Percentiles rank a stretch among this genome's conserved stretches.
phyloP scores from a whole-genome alignment of 1,284 basidiomycete genomes.

The Melanopsichium pennsylvanicum region DNA sequence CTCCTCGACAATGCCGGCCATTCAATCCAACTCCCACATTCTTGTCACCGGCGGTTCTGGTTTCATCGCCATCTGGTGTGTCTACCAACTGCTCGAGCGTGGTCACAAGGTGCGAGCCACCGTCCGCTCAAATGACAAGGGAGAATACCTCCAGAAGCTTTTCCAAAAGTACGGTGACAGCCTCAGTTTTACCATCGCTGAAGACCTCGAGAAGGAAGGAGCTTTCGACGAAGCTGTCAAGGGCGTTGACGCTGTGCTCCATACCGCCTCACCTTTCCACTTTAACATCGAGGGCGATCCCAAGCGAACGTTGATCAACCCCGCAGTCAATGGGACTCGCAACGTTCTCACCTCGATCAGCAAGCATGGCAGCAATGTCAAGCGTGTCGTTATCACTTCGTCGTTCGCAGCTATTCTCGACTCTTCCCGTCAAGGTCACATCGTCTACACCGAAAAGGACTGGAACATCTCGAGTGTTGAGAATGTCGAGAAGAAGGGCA shows the following conservation, averaged over 20 bases:
- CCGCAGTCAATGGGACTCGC: conserved; percentile 74
- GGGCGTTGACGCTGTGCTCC: conserved; percentile 73
- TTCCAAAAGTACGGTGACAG: conserved; percentile 70
- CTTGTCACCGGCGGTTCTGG: conserved; percentile 68
- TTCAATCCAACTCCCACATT: conserved; percentile 67
- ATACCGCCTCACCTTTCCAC: conserved; percentile 72
- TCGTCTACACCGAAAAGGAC: conserved; percentile 68
- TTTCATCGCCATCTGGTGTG: conserved; percentile 66
- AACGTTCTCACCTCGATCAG: conserved; percentile 72
- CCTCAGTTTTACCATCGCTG: conserved; percentile 71
- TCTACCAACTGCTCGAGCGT: conserved; percentile 68
- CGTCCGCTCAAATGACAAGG: conserved; percentile 71
- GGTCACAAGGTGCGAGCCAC: conserved; percentile 71
- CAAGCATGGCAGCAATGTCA: conserved; percentile 70
- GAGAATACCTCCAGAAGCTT: conserved; percentile 68
- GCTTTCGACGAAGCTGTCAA: conserved; percentile 77
- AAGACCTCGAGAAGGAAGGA: conserved; percentile 72
- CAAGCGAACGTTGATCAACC: conserved; percentile 69
- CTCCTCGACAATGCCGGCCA: conserved; percentile 66
- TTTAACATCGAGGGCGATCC: conserved; percentile 57
- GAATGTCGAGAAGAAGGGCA: conserved; percentile 58
- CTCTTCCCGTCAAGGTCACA: conserved; percentile 41
- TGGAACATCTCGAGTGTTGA: conserved; percentile 75
- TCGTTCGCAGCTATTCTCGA: conserved; percentile 71
- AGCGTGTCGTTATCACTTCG: conserved; percentile 74